Evolutionary conservation across 23 red algal genomes (phyloP).

Genomic region (Gracilaria caudata): DNA sequence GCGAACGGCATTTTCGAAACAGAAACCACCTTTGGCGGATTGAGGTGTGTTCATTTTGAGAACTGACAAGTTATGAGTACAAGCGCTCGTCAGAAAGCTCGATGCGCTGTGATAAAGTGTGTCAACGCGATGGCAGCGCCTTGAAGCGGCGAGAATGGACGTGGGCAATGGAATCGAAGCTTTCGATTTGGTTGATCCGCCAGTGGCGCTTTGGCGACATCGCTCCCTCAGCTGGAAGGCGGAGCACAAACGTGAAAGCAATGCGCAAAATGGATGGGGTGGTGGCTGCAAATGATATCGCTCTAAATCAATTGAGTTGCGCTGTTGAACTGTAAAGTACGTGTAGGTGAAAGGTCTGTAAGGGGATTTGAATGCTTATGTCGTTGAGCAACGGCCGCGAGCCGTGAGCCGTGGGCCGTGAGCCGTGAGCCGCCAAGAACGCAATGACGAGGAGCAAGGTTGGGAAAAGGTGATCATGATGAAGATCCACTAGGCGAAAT

Average conservation of each 20-base stretch:
- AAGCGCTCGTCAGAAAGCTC: not conserved
- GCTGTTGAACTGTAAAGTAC: no score
- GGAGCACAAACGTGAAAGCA: not conserved
- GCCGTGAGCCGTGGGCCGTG: no score
- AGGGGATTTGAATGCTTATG: no score
- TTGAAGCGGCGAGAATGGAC: not conserved
- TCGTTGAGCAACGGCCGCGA: no score
- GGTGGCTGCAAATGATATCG: not conserved
- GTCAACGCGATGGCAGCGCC: not conserved
- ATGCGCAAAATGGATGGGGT: not conserved
- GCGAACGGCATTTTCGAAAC: conserved; percentile 78
- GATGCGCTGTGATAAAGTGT: not conserved
- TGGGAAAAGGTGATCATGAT: no score
- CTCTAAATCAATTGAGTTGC: not conserved
- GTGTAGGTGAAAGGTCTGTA: no score
- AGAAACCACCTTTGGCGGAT: conserved; percentile 59
- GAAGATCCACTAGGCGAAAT: no score
- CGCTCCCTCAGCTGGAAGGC: conserved; percentile 21
- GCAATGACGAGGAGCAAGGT: no score
- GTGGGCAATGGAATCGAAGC: not conserved
- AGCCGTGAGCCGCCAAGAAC: no score
- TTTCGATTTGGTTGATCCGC: not conserved
- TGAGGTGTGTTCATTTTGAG: conserved; percentile 20
- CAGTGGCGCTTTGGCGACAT: not conserved
- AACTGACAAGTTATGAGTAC: not conserved